phyloP scores from a whole-genome alignment of 495 filamentous ascomycete genomes.

The Letharia lupina region DNA sequence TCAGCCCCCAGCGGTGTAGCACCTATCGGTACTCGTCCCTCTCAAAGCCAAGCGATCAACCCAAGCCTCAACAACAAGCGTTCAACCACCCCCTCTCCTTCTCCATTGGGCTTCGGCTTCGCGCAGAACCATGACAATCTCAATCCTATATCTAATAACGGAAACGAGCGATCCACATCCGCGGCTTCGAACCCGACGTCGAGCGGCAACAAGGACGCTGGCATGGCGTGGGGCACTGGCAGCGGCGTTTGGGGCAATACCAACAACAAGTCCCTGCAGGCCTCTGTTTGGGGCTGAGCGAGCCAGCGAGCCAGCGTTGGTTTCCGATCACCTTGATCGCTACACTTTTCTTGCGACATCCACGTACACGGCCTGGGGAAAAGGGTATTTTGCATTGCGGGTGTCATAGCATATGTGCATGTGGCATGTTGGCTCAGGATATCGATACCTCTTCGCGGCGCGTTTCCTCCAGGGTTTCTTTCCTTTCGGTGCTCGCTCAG shows the following conservation, averaged over 20 bases:
- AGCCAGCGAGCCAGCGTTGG: background rate
- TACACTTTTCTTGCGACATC: background rate
- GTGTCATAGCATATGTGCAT: background rate
- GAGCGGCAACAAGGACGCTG: slow-evolving; percentile 40
- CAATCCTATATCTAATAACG: slow-evolving; percentile 28
- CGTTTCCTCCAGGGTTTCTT: background rate
- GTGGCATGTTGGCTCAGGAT: slow-evolving; percentile 3
- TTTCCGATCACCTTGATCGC: background rate
- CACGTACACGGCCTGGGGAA: background rate
- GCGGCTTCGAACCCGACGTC: slow-evolving; percentile 52
- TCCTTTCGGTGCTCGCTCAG: background rate
- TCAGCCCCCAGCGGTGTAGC: slow-evolving; percentile 58
- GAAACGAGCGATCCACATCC: slow-evolving; percentile 53
- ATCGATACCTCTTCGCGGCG: slow-evolving; percentile 1
- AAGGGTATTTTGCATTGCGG: slow-evolving; percentile 5
- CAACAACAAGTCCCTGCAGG: slow-evolving; percentile 33
- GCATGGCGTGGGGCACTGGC: slow-evolving; percentile 59
- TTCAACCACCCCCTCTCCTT: slow-evolving; percentile 81
- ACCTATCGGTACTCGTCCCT: slow-evolving; percentile 86
- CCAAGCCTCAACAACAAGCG: slow-evolving; percentile 65
- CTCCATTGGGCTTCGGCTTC: slow-evolving; percentile 76
- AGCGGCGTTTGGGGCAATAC: slow-evolving; percentile 59
- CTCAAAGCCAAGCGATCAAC: slow-evolving; percentile 48
- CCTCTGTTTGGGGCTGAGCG: slow-evolving; percentile 16
- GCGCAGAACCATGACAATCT: slow-evolving; percentile 43